phyloP scores from a whole-genome alignment of 2,329 filamentous ascomycete genomes.

The Thermothelomyces thermophilus region DNA sequence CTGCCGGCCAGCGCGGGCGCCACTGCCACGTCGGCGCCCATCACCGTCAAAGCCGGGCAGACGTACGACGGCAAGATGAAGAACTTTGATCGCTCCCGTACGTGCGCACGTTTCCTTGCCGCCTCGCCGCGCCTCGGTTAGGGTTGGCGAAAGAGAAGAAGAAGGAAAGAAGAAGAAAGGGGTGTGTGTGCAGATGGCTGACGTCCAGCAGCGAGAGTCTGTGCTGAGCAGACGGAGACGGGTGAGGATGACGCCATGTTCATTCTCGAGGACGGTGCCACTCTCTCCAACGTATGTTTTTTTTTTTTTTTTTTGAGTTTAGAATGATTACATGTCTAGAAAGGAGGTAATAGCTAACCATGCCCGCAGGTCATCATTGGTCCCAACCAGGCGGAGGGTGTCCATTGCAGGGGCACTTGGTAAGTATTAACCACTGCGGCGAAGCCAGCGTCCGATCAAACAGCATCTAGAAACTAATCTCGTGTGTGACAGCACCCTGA shows the following conservation, averaged over 20 bases:
- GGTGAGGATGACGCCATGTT: constrained; percentile 14
- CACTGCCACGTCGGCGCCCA: constrained; percentile 2
- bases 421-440: background rate
- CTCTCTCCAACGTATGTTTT: constrained; percentile 9
- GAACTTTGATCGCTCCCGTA: constrained; percentile 12
- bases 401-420: constrained; percentile 14
- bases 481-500: constrained; percentile 7
- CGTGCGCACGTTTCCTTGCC: too few species aligned
- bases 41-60: constrained; percentile 3
- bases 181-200: background rate
- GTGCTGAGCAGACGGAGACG: constrained; percentile 5
- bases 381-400: constrained; percentile 14
- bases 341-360: background rate
- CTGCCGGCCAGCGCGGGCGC: constrained; percentile 12
- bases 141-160: too few species aligned
- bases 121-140: background rate
- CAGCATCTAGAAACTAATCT: background rate
- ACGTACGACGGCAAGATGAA: constrained; percentile 11
- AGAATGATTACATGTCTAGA: too few species aligned
- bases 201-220: constrained; percentile 1
- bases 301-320: too few species aligned
- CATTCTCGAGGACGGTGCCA: constrained; percentile 10
- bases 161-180: too few species aligned
- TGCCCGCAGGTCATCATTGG: constrained; percentile 12
- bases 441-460: background rate